Evolutionary conservation across 2,329 filamentous ascomycete species (phyloP), one percentile per base, ranked within the genome.

Genomic region (Metarhizium robertsii): DNA sequence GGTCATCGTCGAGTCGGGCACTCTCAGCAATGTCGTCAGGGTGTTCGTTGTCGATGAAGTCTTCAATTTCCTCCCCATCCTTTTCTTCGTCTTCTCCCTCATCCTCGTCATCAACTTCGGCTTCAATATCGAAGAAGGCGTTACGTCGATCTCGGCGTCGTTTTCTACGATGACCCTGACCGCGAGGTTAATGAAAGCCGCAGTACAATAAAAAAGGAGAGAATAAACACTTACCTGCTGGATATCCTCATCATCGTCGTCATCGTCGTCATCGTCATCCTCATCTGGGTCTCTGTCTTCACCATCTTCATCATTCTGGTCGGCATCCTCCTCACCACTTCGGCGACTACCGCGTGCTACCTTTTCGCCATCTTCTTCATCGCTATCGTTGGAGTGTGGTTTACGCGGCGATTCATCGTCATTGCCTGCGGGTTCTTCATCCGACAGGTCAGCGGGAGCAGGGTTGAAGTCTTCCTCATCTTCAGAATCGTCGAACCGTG

Each of bases 91-190:
- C 90, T 59, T 89, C 88, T 61, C 82, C 86, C 62, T 90, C 88
- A 64, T 96, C 91, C 64, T 95, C 91, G 60, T 95, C 94, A 67
- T 97, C 94, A 63, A 99, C 94, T 74, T 96, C 94, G 69, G 94
- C 94, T 78, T 99, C 94, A 66, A 92, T 90, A 84, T 99, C 94
- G 74, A 99, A 85, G 83, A 96, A 96, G 66, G 87, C 86, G 64
- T 90, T 89, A 60, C 90, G 84, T 61, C 81, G 81, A 61, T 88
- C 84, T 69, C 83, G 84, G 69, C 85, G 86, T 56, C 92, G 88
- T 72, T 97, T 97, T 64, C 87, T 83, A 55, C 89, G 88, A 66
- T 90, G 80, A 56, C 78, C 75, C 80, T 83, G 56, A 45, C 38
- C 11, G 32, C 20, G 45, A 42, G 18, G 36, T 56, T n/a, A 56